These are phyloP conservation scores for Microsporum audouinii DNA, from an alignment of 2,329 filamentous ascomycete species.

Conservation along the genomic window DNA sequence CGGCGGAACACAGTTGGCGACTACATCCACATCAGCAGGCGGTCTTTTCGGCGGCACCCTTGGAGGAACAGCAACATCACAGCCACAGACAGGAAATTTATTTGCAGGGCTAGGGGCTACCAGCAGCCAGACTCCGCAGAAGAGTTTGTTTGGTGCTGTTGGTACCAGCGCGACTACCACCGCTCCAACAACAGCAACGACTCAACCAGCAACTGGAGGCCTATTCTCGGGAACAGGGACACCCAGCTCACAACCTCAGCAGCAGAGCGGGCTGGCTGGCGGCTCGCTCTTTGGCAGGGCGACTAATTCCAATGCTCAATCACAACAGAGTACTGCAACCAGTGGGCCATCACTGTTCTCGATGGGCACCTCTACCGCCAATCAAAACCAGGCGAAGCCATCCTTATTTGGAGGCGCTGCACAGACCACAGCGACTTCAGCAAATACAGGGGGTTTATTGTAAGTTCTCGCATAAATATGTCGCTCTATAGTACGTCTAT, in stretches of 20 bases:
- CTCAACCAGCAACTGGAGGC: background rate
- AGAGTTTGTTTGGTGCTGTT: constrained; percentile 15
- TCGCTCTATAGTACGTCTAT: background rate
- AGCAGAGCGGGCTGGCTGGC: constrained; percentile 12
- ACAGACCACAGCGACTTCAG: constrained; percentile 14
- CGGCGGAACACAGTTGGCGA: constrained; percentile 9
- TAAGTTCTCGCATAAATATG: constrained; percentile 18
- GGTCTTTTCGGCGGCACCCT: constrained; percentile 24
- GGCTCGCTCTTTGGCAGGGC: constrained; percentile 19
- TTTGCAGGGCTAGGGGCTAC: constrained; percentile 14
- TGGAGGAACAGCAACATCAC: constrained; percentile 12
- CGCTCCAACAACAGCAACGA: constrained; percentile 8
- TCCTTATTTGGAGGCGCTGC: constrained; percentile 26
- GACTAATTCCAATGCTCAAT: constrained; percentile 10
- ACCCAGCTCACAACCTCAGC: constrained; percentile 17
- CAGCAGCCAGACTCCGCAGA: constrained; percentile 19
- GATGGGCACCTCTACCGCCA: background rate
- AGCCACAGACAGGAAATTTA: constrained; percentile 11
- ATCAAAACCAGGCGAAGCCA: background rate
- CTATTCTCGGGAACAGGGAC: constrained; percentile 14
- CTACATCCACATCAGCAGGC: constrained; percentile 15
- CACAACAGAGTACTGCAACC: constrained; percentile 4
- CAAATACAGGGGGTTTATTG: constrained; percentile 25
- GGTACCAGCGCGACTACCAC: constrained; percentile 9
- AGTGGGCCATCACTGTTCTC: background rate